phyloP scores from a whole-genome alignment of 2,329 filamentous ascomycete genomes.

The Neopestalotiopsis rosae region DNA sequence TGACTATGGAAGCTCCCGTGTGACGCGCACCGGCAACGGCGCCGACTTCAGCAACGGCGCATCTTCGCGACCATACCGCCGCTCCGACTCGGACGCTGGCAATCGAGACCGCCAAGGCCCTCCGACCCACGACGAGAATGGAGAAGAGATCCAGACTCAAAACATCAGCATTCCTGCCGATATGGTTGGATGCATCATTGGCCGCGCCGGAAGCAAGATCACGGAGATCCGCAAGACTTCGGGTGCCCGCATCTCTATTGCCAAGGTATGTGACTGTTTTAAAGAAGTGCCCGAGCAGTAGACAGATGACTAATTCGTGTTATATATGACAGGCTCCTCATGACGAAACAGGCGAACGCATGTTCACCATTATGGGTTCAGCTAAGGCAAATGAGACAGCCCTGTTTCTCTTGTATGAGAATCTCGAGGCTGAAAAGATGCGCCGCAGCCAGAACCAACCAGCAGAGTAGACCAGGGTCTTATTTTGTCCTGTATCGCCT shows the following conservation, averaged over 20 bases:
- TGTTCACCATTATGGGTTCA: slow-evolving; percentile 99
- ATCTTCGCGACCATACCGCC: slow-evolving; percentile 69
- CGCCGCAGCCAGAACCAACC: slow-evolving; percentile 81
- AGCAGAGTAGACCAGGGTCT: slow-evolving; percentile 49
- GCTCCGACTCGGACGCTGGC: slow-evolving; percentile 82
- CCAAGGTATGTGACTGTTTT: slow-evolving; percentile 64
- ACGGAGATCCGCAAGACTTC: slow-evolving; percentile 98
- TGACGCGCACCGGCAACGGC: slow-evolving; percentile 94
- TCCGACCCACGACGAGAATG: slow-evolving; percentile 91
- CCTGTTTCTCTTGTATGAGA: slow-evolving; percentile 96
- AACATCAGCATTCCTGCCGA: slow-evolving; percentile 99
- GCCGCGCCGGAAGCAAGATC: slow-evolving; percentile 93
- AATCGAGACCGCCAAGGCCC: slow-evolving; percentile 83
- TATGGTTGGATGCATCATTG: slow-evolving; percentile 99
- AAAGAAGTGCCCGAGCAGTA: neutral
- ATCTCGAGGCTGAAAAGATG: slow-evolving; percentile 98
- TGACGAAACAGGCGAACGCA: slow-evolving; percentile 96
- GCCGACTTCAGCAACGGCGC: slow-evolving; percentile 93
- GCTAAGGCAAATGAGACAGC: slow-evolving; percentile 94
- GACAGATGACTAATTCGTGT: neutral
- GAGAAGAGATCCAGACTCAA: slow-evolving; percentile 96
- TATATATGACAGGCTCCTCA: slow-evolving; percentile 70
- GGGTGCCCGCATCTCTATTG: slow-evolving; percentile 95
- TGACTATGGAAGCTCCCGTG: slow-evolving; percentile 70
- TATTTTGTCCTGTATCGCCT: neutral